Conservation (phyloP, 495 filamentous ascomycete genomes). For the Neurospora sp. region DNA sequence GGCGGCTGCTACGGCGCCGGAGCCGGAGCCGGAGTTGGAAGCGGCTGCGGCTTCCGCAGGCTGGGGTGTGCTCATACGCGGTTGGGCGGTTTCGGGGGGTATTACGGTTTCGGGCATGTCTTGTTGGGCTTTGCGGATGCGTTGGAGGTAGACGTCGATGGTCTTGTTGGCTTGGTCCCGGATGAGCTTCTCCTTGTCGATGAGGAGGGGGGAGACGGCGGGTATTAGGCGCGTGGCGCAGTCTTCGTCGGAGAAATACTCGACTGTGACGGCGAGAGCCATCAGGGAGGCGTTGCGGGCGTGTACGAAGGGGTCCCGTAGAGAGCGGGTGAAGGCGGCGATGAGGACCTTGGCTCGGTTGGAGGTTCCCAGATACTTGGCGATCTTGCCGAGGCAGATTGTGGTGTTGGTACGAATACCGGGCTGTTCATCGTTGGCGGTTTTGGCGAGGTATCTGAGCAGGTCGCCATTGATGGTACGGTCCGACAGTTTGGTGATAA, state of each 20-base stretch:
- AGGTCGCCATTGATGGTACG: conserved; percentile 89
- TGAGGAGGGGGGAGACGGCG: conserved; percentile 60
- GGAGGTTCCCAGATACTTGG: conserved; percentile 69
- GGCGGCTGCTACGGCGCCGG: conserved; percentile 4
- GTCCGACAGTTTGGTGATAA: conserved; percentile 84
- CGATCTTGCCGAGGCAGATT: conserved; percentile 92
- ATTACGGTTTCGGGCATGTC: conserved; percentile 74
- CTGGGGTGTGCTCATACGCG: conserved; percentile 69
- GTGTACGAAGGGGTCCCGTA: conserved; percentile 89
- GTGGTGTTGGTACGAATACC: conserved; percentile 97
- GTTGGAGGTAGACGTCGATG: conserved; percentile 77
- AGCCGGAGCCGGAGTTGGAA: conserved; percentile 5
- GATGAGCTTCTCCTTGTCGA: conserved; percentile 88
- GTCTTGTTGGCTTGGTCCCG: conserved; percentile 88
- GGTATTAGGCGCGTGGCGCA: conserved; percentile 77
- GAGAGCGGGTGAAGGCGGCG: conserved; percentile 79
- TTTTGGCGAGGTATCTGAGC: conserved; percentile 84
- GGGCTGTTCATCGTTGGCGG: conserved; percentile 93
- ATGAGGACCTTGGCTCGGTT: conserved; percentile 82
- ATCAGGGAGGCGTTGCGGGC: conserved; percentile 81
- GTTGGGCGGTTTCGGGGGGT: conserved; percentile 38
- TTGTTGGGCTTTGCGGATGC: conserved; percentile 64
- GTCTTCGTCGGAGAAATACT: conserved; percentile 83
- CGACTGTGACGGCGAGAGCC: conserved; percentile 73
- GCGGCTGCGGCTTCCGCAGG: conserved; percentile 48